Percentiles rank a stretch among this genome's conserved stretches.
These are phyloP conservation scores for Argentina anserina DNA, from an alignment of 306 rosid species.

Conservation along the genomic window DNA sequence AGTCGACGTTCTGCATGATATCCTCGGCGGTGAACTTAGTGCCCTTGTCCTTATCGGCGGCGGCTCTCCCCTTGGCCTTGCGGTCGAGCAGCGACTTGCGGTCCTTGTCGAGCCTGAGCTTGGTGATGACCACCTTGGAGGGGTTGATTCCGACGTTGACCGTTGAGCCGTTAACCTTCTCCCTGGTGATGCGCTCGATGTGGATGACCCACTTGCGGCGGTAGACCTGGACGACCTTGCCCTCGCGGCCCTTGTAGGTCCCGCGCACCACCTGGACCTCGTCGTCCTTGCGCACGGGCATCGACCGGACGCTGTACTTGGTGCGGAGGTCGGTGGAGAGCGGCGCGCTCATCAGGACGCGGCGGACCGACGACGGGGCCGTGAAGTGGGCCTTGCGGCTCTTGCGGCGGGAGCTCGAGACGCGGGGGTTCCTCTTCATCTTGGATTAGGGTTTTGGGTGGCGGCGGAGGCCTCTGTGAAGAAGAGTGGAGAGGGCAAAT, in stretches of 20 bases:
- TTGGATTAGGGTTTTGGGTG: slow-evolving; percentile 10
- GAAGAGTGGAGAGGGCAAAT: neutral
- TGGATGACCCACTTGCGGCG: slow-evolving; percentile 95
- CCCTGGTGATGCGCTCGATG: slow-evolving; percentile 84
- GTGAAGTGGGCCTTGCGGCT: slow-evolving; percentile 88
- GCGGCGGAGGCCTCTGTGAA: neutral
- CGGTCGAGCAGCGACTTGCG: slow-evolving; percentile 79
- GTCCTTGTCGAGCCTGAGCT: slow-evolving; percentile 81
- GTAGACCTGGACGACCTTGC: slow-evolving; percentile 82
- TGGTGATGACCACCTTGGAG: slow-evolving; percentile 65
- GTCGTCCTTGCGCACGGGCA: slow-evolving; percentile 93
- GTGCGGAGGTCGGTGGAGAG: slow-evolving; percentile 72
- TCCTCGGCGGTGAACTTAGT: slow-evolving; percentile 88
- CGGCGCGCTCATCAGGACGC: slow-evolving; percentile 71
- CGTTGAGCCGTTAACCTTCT: slow-evolving; percentile 89
- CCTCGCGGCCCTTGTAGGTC: slow-evolving; percentile 86
- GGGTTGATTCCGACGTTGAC: slow-evolving; percentile 86
- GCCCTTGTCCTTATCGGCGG: slow-evolving; percentile 89
- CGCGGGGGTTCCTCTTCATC: slow-evolving; percentile 77
- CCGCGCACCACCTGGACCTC: slow-evolving; percentile 89
- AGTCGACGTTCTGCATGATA: slow-evolving; percentile 79
- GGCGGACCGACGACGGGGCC: slow-evolving; percentile 75
- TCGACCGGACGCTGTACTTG: slow-evolving; percentile 79
- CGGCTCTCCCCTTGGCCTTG: slow-evolving; percentile 90
- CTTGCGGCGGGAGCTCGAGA: slow-evolving; percentile 79